phyloP scores from a whole-genome alignment of 2,329 filamentous ascomycete species.

The Bipolaris sorokiniana region DNA sequence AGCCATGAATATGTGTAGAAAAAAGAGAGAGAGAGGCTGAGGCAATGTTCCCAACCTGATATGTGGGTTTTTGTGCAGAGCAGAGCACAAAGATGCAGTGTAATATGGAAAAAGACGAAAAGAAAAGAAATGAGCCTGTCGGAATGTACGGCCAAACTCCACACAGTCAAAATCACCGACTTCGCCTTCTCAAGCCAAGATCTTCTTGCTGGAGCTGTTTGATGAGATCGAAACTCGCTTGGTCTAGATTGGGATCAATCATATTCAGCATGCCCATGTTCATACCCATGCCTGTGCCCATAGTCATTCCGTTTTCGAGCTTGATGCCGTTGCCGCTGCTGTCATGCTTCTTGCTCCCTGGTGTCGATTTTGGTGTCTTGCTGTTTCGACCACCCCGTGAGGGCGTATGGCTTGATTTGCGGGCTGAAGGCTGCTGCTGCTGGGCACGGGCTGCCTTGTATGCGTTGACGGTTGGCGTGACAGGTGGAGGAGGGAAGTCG shows the following conservation, averaged over 20 bases:
- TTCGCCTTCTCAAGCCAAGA: slow-evolving; percentile 37
- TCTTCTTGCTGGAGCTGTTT: slow-evolving; percentile 43
- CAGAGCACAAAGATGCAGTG: neutral
- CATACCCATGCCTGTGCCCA: slow-evolving; percentile 22
- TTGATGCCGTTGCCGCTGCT: slow-evolving; percentile 40
- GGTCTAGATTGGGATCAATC: slow-evolving; percentile 35
- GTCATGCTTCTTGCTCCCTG: slow-evolving; percentile 20
- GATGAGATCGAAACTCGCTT: slow-evolving; percentile 35
- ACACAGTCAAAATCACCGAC: slow-evolving; percentile 20
- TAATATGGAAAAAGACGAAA: neutral
- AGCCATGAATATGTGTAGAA: neutral
- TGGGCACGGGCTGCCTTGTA: slow-evolving; percentile 11
- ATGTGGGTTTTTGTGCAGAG: neutral
- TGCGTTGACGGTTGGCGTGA: slow-evolving; percentile 16
- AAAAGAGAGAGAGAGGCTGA: neutral
- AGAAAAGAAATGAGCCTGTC: neutral
- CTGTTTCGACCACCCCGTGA: slow-evolving; percentile 26
- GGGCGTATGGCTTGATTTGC: slow-evolving; percentile 33
- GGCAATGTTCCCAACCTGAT: neutral
- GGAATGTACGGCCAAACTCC: neutral
- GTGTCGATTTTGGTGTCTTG: slow-evolving; percentile 41
- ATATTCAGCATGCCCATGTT: slow-evolving; percentile 25
- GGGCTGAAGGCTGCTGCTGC: slow-evolving; percentile 22
- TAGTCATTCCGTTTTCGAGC: slow-evolving; percentile 26
- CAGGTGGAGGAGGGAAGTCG: slow-evolving; percentile 31